phyloP scores from a whole-genome alignment of 2,329 filamentous ascomycete species.

The Colletotrichum lindemuthianum region DNA sequence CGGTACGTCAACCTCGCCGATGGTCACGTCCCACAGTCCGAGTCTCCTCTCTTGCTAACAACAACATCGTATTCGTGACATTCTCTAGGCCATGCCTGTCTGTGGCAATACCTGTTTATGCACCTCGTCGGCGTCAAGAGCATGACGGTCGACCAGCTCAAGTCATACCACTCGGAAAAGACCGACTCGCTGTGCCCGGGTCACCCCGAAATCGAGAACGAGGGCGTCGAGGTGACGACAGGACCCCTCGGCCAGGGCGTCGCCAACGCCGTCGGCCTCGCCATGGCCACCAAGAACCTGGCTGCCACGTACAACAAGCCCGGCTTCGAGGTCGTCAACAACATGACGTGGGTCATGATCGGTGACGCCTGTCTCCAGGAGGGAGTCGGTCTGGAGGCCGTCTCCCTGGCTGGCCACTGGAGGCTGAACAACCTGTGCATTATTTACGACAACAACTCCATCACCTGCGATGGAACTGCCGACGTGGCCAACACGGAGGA shows the following conservation, averaged over 20 bases:
- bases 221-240: conserved; percentile 67
- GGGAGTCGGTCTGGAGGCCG: conserved; percentile 65
- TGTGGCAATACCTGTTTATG: conserved; percentile 64
- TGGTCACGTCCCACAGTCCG: neutral
- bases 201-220: conserved; percentile 66
- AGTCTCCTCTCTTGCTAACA: neutral
- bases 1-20: conserved; percentile 40
- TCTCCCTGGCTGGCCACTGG: conserved; percentile 65
- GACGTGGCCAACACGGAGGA: conserved; percentile 65
- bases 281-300: conserved; percentile 66
- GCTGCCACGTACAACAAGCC: conserved; percentile 63
- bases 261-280: conserved; percentile 67
- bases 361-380: conserved; percentile 69
- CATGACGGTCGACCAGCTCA: conserved; percentile 66
- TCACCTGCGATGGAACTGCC: conserved; percentile 67
- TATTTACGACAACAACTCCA: conserved; percentile 69
- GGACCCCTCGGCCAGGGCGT: conserved; percentile 68
- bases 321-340: conserved; percentile 57
- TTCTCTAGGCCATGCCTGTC: conserved; percentile 55
- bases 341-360: conserved; percentile 65
- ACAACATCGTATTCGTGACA: neutral
- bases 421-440: conserved; percentile 65
- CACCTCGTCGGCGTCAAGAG: conserved; percentile 62
- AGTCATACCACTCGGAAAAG: conserved; percentile 58
- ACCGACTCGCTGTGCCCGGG: conserved; percentile 61